Conservation (phyloP, 164 flowering plant genomes). For the Berberis thunbergii region DNA sequence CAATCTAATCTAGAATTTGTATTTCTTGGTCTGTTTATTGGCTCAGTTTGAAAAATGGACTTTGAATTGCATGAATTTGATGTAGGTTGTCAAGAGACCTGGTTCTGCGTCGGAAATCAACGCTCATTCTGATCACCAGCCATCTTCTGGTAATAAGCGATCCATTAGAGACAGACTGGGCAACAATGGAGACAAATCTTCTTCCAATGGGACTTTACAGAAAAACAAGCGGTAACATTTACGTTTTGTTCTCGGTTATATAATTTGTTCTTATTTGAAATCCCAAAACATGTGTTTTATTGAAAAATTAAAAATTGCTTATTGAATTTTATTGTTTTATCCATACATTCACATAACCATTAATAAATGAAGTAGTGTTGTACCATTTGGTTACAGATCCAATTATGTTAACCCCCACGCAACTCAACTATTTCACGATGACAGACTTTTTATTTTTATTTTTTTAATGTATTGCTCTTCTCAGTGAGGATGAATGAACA, state of each 20-base stretch:
- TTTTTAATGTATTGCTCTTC: too few relatives aligned
- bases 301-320: not conserved
- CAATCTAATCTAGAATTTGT: not conserved
- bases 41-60: not conserved
- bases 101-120: conserved; percentile 28
- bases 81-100: conserved; percentile 62
- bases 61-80: not conserved
- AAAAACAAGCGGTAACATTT: conserved; percentile 37
- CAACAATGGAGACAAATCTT: conserved; percentile 27
- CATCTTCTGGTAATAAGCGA: conserved; percentile 42
- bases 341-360: not conserved
- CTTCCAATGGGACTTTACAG: conserved; percentile 10
- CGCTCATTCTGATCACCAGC: conserved; percentile 2
- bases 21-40: not conserved
- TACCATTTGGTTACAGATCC: too few relatives aligned
- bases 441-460: too few relatives aligned
- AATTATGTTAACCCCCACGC: too few relatives aligned
- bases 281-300: too few relatives aligned
- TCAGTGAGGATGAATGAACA: too few relatives aligned
- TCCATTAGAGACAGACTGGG: conserved; percentile 71
- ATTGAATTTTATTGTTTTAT: not conserved
- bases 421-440: too few relatives aligned
- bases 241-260: too few relatives aligned
- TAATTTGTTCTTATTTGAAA: too few relatives aligned
- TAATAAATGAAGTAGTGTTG: too few relatives aligned